phyloP scores from a whole-genome alignment of 495 filamentous ascomycete species.

The Tuber microsphaerosporum region DNA sequence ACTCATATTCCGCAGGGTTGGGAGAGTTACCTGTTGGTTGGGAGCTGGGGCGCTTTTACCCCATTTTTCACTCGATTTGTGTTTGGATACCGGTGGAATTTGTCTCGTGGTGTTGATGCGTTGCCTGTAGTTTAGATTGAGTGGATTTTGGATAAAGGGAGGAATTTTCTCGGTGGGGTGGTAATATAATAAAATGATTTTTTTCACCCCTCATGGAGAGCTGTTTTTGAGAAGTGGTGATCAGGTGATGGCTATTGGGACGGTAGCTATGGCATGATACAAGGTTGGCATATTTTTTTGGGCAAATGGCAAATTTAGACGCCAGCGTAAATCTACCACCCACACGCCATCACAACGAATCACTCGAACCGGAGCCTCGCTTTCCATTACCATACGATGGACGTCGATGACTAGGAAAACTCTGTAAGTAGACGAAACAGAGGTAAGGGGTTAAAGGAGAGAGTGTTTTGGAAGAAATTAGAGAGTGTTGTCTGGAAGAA shows the following conservation, averaged over 20 bases:
- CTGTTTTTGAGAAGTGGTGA: not conserved
- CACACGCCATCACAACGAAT: not conserved
- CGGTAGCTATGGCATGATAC: not conserved
- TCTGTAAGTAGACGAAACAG: too few relatives aligned
- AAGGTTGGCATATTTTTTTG: not conserved
- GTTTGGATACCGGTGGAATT: slow-evolving; percentile 6
- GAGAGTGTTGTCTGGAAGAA: too few relatives aligned
- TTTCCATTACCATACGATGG: too few relatives aligned
- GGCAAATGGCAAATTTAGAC: not conserved
- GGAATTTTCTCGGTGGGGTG: not conserved
- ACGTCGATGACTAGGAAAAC: too few relatives aligned
- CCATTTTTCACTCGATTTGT: slow-evolving; percentile 4
- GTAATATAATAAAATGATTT: not conserved
- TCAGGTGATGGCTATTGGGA: not conserved
- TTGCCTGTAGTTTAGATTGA: not conserved
- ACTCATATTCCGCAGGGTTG: not conserved
- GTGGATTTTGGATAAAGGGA: not conserved
- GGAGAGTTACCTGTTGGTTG: not conserved
- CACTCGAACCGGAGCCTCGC: not conserved
- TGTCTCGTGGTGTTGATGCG: not conserved
- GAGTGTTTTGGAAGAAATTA: too few relatives aligned
- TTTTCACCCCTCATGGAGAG: not conserved
- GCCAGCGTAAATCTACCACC: not conserved
- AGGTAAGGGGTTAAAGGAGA: too few relatives aligned
- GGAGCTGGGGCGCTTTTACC: slow-evolving; percentile 7